Conservation (phyloP, 2,329 filamentous ascomycete species). For the Aureobasidium melanogenum region DNA sequence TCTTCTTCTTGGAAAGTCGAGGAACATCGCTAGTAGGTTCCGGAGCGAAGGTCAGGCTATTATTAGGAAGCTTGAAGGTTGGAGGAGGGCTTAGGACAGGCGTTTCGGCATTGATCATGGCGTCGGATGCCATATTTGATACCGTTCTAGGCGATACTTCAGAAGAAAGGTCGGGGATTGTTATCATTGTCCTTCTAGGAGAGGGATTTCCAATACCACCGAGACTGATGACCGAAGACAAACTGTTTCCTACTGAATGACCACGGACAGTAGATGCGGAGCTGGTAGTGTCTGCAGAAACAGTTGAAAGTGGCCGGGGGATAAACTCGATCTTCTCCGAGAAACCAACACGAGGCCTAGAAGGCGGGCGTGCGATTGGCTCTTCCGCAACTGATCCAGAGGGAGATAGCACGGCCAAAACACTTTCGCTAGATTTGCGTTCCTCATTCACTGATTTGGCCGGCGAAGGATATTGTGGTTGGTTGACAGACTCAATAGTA, state of each 20-base stretch:
- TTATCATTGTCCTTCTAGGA: conserved; percentile 8
- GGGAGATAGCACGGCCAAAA: neutral
- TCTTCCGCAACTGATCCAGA: neutral
- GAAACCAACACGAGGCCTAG: conserved; percentile 66
- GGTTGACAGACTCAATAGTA: neutral
- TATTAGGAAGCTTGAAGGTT: neutral
- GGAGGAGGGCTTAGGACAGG: neutral
- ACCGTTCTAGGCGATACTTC: conserved; percentile 28
- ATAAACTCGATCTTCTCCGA: conserved; percentile 79
- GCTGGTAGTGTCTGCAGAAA: conserved; percentile 77
- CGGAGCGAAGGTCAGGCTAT: neutral
- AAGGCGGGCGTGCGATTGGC: conserved; percentile 27
- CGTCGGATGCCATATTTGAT: neutral
- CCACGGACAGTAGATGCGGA: conserved; percentile 60
- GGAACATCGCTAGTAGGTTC: neutral
- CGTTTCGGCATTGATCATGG: neutral
- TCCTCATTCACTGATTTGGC: neutral
- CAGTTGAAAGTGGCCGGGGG: conserved; percentile 69
- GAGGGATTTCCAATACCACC: conserved; percentile 19
- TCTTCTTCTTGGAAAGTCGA: conserved; percentile 44
- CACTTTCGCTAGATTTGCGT: neutral
- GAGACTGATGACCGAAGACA: conserved; percentile 65
- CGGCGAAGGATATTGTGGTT: conserved; percentile 1
- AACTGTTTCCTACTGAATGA: conserved; percentile 69
- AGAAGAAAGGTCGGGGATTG: conserved; percentile 31